A percentile compares a stretch with the other conserved stretches of the same genome.
These are phyloP conservation scores for Marasmius oreades DNA, from an alignment of 1,284 basidiomycete species.

Conservation along the genomic window DNA sequence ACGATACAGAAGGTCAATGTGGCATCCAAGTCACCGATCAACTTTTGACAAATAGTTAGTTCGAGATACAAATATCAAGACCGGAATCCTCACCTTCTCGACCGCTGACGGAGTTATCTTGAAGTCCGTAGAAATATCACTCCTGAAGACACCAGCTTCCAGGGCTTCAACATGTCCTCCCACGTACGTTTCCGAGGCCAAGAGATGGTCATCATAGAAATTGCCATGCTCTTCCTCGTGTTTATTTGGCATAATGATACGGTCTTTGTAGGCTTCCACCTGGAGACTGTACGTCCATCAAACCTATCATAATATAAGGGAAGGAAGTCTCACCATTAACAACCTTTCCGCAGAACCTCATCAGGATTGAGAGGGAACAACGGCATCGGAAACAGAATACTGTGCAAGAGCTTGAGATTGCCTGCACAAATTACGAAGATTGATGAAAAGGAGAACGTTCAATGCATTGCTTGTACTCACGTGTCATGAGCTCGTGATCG, in stretches of 20 bases:
- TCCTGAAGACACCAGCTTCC: constrained; percentile 97
- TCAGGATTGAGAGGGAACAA: constrained; percentile 97
- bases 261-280: constrained; percentile 92
- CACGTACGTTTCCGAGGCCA: constrained; percentile 98
- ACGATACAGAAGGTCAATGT: constrained; percentile 88
- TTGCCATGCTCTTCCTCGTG: constrained; percentile 92
- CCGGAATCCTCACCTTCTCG: constrained; percentile 59
- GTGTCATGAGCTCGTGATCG: constrained; percentile 99
- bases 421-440: constrained; percentile 38
- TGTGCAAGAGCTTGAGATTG: constrained; percentile 94
- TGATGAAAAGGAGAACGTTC: background rate
- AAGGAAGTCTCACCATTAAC: constrained; percentile 75
- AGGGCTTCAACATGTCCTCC: constrained; percentile 99
- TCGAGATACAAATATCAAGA: constrained; percentile 4
- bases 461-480: constrained; percentile 46
- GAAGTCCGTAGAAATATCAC: constrained; percentile 95
- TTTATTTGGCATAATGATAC: constrained; percentile 97
- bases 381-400: constrained; percentile 99
- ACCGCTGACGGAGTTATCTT: constrained; percentile 89
- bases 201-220: constrained; percentile 94
- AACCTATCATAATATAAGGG: background rate
- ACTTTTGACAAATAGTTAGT: constrained; percentile 39
- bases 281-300: constrained; percentile 30
- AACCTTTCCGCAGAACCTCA: constrained; percentile 94
- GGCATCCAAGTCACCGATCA: constrained; percentile 92